Conservation (phyloP, 768 basidiomycete species). For the Leccinum truebloodii region DNA sequence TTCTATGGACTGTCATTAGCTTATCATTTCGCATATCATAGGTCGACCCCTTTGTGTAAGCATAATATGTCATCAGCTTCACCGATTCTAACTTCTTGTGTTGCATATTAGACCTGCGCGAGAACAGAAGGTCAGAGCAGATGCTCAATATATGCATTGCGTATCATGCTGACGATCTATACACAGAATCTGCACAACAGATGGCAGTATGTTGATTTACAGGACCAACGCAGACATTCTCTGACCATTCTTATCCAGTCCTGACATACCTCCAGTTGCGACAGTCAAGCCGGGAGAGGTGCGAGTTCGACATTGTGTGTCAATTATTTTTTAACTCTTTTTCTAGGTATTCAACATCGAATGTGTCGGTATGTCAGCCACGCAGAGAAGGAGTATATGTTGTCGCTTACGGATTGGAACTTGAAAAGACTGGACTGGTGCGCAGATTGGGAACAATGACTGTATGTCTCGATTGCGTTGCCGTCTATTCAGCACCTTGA, state of each 20-base stretch:
- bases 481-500: background rate
- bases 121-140: conserved; percentile 54
- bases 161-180: background rate
- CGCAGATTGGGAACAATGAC: conserved; percentile 77
- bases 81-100: background rate
- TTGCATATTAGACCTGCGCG: conserved; percentile 39
- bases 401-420: conserved; percentile 2
- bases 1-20: background rate
- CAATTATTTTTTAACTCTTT: background rate
- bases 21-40: conserved; percentile 22
- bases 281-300: conserved; percentile 66
- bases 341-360: conserved; percentile 66
- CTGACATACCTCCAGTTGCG: conserved; percentile 61
- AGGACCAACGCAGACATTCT: background rate
- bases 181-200: conserved; percentile 65
- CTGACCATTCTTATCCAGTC: conserved; percentile 37
- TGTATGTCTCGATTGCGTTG: conserved; percentile 38
- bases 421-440: conserved; percentile 70
- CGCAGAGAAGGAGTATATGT: background rate
- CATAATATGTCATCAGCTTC: background rate
- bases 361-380: conserved; percentile 53
- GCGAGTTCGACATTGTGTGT: background rate
- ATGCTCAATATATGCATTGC: background rate
- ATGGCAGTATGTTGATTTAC: conserved; percentile 58
- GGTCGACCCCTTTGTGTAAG: conserved; percentile 74